phyloP scores from a whole-genome alignment of 257 asterid genomes.

The Solanum sejunctum region DNA sequence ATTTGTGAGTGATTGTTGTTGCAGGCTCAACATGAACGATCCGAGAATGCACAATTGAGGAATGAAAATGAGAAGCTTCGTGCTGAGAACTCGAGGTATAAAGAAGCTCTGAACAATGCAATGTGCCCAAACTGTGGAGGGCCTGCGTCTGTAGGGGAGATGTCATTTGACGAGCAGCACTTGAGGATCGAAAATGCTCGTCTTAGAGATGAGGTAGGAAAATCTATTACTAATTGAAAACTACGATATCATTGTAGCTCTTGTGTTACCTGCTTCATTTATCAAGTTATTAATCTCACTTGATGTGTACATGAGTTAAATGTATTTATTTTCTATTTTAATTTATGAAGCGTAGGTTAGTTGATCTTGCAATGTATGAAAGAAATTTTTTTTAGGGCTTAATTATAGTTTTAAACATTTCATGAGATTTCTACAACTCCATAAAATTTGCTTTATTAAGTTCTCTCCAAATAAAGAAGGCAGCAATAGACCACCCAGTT shows the following conservation, averaged over 20 bases:
- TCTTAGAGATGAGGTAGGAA: conserved; percentile 51
- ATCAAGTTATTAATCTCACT: background rate
- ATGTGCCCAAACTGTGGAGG: conserved; percentile 65
- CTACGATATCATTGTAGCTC: background rate
- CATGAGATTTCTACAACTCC: background rate
- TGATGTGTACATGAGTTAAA: background rate
- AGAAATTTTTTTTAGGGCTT: background rate
- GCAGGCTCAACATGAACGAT: conserved; percentile 61
- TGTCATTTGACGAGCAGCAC: conserved; percentile 73
- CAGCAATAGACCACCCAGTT: background rate
- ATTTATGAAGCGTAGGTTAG: too few species aligned
- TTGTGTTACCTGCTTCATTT: background rate
- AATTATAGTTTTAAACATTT: background rate
- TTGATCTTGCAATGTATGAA: background rate
- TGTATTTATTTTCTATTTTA: background rate
- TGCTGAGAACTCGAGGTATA: conserved; percentile 46
- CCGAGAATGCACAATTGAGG: conserved; percentile 47
- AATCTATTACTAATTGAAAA: background rate
- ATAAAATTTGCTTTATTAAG: background rate
- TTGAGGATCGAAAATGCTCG: conserved; percentile 70
- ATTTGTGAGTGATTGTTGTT: background rate
- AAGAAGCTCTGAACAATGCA: conserved; percentile 55
- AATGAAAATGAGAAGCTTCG: conserved; percentile 67
- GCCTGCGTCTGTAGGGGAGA: conserved; percentile 60
- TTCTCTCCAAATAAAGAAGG: background rate